Base-by-base conservation (phyloP, 2,329 filamentous ascomycete species). In the Cytospora mali region DNA sequence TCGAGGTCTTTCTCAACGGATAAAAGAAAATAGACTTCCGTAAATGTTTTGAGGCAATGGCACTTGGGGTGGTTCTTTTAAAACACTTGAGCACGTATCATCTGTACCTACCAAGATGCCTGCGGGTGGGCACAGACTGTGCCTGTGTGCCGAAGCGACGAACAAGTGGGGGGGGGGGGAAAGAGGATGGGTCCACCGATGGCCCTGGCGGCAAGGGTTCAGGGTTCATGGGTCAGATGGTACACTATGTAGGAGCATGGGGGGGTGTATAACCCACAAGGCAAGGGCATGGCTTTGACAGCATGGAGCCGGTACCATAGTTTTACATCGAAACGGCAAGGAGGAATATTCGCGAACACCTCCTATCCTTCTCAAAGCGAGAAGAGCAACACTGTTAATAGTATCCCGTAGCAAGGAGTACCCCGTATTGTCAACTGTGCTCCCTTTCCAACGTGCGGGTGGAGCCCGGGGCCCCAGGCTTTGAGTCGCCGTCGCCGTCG, bases 101-200 rank as follows among this genome's bases (percentile, higher is more conserved):
- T n/a, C n/a, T n/a, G n/a, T 33, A 29, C 25, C 35, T 16, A 27
- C 50, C 42, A 42, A 46, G 50, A 53, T 11, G 50, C 57, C 57
- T 60, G 57, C 35, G n/a, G 35, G 50, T 54, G 50, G 28, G 14
- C 29, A 33, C 21, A 54, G 53, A 54, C 35, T 35, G 50, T 60
- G 57, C 35, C 35, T 35, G 50, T 60, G 57, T 49, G 23, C 42
- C 51, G 16, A 54, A 49, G 48, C 39, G 58, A 28, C 18, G 25
- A 25, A 9, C 16, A 49, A 35, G 50, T 60, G 50, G 50, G 29
- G 58, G 18, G 28, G 5, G 21, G 14, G 23, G 33, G 7, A n/a
- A 35, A 25, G 56, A 23, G 25, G 35, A 25, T 2, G 21, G 39
- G 16, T 18, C 27, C 6, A 7, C 11, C 18, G 58, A 10, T 23